phyloP scores from a whole-genome alignment of 2,329 filamentous ascomycete species.

The Fusarium decemcellulare region DNA sequence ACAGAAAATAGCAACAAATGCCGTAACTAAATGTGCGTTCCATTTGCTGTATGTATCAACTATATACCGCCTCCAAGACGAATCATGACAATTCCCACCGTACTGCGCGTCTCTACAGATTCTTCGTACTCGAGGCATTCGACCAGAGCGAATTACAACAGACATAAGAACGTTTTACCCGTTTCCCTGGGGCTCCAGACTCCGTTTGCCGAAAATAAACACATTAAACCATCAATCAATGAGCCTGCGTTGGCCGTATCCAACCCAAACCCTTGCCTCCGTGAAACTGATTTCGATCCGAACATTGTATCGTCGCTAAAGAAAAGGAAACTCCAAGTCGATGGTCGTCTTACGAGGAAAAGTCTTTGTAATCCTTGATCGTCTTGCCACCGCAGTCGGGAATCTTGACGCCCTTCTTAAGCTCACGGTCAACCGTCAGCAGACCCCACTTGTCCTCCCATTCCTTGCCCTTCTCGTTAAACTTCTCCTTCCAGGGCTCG shows the following conservation, averaged over 20 bases:
- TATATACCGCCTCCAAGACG: slow-evolving; percentile 31
- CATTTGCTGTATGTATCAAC: slow-evolving; percentile 30
- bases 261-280: slow-evolving; percentile 21
- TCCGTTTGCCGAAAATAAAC: slow-evolving; percentile 17
- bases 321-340: slow-evolving; percentile 7
- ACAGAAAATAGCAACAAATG: not conserved
- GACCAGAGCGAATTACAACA: slow-evolving; percentile 14
- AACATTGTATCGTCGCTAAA: slow-evolving; percentile 15
- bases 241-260: slow-evolving; percentile 24
- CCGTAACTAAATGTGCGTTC: slow-evolving; percentile 19
- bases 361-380: slow-evolving; percentile 51
- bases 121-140: slow-evolving; percentile 16
- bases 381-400: slow-evolving; percentile 88
- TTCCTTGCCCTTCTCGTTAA: slow-evolving; percentile 76
- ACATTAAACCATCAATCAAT: slow-evolving; percentile 28
- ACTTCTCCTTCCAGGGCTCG: slow-evolving; percentile 92
- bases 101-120: slow-evolving; percentile 18
- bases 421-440: slow-evolving; percentile 85
- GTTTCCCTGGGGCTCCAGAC: slow-evolving; percentile 29
- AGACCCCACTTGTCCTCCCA: slow-evolving; percentile 99
- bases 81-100: slow-evolving; percentile 19
- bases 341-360: slow-evolving; percentile 21
- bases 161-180: slow-evolving; percentile 34
- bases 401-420: slow-evolving; percentile 88
- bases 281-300: slow-evolving; percentile 14